phyloP scores from a whole-genome alignment of 2,329 filamentous ascomycete species.

The Diaporthe citriasiana region DNA sequence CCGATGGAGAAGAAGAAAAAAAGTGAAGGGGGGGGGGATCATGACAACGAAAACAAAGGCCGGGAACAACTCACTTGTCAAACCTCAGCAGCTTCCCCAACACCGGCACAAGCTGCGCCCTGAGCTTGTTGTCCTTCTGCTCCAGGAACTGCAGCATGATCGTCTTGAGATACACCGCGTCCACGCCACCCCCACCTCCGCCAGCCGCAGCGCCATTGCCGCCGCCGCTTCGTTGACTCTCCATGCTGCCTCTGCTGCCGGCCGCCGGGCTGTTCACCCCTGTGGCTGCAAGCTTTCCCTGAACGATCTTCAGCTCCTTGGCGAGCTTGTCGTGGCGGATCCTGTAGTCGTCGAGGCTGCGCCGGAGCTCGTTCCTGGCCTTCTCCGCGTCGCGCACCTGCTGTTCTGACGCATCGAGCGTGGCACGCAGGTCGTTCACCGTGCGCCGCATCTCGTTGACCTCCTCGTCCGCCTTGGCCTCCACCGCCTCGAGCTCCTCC shows the following conservation, averaged over 20 bases:
- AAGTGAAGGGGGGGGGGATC: too few species aligned
- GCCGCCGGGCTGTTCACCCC: slow-evolving; percentile 50
- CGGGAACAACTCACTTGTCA: slow-evolving; percentile 72
- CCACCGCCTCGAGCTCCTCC: slow-evolving; percentile 81
- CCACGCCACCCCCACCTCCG: slow-evolving; percentile 51
- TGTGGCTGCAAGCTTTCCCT: slow-evolving; percentile 59
- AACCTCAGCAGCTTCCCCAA: slow-evolving; percentile 82
- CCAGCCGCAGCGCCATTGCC: slow-evolving; percentile 45
- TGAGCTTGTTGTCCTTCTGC: slow-evolving; percentile 82
- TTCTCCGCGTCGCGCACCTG: slow-evolving; percentile 87
- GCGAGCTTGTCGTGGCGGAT: slow-evolving; percentile 83
- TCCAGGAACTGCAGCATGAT: slow-evolving; percentile 86
- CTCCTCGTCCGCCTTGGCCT: slow-evolving; percentile 79
- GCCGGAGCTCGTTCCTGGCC: slow-evolving; percentile 82
- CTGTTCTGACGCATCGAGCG: slow-evolving; percentile 88
- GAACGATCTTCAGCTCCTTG: slow-evolving; percentile 71
- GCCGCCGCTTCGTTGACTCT: slow-evolving; percentile 60
- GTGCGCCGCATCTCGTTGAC: slow-evolving; percentile 81
- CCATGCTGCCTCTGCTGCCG: slow-evolving; percentile 58
- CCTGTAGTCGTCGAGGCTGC: slow-evolving; percentile 83
- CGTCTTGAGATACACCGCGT: slow-evolving; percentile 81
- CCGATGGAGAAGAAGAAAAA: background rate
- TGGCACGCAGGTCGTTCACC: slow-evolving; percentile 82
- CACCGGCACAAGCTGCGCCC: slow-evolving; percentile 83
- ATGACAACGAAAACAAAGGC: slow-evolving; percentile 16